phyloP scores from a whole-genome alignment of 805 yeast species.

The Grigorovia transvaalensis region DNA sequence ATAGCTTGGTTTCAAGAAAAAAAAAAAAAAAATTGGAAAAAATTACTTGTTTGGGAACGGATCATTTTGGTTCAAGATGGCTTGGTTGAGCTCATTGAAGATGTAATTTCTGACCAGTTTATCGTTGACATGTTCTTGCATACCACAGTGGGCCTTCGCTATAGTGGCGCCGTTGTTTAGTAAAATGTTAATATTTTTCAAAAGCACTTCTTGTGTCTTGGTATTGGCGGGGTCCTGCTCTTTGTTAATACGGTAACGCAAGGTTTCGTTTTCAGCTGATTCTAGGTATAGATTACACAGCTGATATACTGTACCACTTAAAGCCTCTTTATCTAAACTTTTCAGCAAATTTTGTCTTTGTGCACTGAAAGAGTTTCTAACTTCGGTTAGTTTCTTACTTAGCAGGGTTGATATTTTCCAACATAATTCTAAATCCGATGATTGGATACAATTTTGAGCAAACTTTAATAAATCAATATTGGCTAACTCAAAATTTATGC shows the following conservation, averaged over 20 bases:
- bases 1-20: neutral
- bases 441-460: conserved; percentile 9
- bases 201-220: conserved; percentile 10
- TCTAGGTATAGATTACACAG: conserved; percentile 17
- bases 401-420: conserved; percentile 18
- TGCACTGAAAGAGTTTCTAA: conserved; percentile 9
- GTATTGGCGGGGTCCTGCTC: neutral
- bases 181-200: conserved; percentile 19
- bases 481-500: conserved; percentile 8
- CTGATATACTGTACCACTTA: conserved; percentile 20
- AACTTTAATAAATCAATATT: conserved; percentile 14
- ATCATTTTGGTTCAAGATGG: neutral
- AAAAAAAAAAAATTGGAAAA: neutral
- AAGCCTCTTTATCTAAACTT: conserved; percentile 8
- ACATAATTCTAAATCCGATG: conserved; percentile 1
- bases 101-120: conserved; percentile 23
- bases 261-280: conserved; percentile 20
- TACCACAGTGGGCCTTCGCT: conserved; percentile 23
- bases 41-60: neutral
- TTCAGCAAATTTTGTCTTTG: conserved; percentile 7
- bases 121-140: conserved; percentile 23
- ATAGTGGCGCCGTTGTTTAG: conserved; percentile 17
- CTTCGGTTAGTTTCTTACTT: conserved; percentile 10
- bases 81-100: conserved; percentile 15
- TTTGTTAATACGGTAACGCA: conserved; percentile 12